Conservation (phyloP, 441 rosid species). For the Adansonia rubrostipa region DNA sequence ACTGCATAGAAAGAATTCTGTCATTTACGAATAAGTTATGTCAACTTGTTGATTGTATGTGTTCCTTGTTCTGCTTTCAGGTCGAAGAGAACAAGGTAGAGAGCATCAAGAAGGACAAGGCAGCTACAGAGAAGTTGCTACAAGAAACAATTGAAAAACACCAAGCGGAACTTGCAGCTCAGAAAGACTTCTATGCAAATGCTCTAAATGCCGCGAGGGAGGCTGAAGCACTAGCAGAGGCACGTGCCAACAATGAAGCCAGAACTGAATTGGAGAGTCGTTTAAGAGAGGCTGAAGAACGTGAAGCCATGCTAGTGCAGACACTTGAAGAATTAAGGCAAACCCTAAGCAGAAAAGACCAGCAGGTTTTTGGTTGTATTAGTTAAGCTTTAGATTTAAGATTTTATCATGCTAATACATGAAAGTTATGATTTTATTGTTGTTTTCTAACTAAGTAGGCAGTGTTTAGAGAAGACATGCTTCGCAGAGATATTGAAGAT, state of each 20-base stretch:
- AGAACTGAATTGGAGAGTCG: constrained; percentile 86
- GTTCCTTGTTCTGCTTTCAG: constrained; percentile 41
- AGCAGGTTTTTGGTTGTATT: constrained; percentile 67
- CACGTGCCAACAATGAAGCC: constrained; percentile 90
- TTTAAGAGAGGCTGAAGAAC: constrained; percentile 89
- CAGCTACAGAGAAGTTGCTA: constrained; percentile 89
- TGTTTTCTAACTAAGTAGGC: constrained; percentile 55
- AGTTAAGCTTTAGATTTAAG: constrained; percentile 17
- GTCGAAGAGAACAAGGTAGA: constrained; percentile 97
- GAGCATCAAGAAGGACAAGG: constrained; percentile 90
- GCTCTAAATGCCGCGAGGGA: constrained; percentile 91
- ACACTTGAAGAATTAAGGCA: constrained; percentile 92
- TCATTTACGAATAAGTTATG: constrained; percentile 13
- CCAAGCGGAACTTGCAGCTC: constrained; percentile 82
- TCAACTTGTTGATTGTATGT: constrained; percentile 11
- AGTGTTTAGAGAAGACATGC: constrained; percentile 82
- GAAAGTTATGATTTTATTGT: constrained; percentile 16
- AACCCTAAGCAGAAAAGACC: constrained; percentile 89
- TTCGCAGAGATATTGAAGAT: constrained; percentile 80
- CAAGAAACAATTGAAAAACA: constrained; percentile 98
- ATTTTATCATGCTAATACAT: constrained; percentile 25
- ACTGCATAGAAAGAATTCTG: background rate
- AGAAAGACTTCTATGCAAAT: constrained; percentile 82
- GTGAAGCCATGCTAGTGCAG: constrained; percentile 95
- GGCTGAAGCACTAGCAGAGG: constrained; percentile 94